Percentiles rank a stretch among this genome's conserved stretches.
phyloP scores from a whole-genome alignment of 345 rosid species.

The Citrus reticulata region DNA sequence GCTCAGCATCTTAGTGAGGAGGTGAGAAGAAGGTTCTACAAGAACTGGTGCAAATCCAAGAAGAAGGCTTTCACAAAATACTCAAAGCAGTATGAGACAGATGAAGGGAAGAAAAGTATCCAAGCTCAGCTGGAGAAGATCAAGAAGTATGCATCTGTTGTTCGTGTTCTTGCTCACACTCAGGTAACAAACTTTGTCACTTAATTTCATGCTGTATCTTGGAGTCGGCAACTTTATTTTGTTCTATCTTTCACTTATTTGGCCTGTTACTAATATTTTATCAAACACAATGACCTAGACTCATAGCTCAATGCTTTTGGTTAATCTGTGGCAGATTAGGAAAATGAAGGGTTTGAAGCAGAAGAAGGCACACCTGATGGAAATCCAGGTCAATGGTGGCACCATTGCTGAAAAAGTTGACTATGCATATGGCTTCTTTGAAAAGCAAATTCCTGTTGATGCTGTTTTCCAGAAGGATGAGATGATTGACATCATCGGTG shows the following conservation, averaged over 20 bases:
- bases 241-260: not conserved
- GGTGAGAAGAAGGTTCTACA: constrained; percentile 75
- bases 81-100: constrained; percentile 49
- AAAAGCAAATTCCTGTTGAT: constrained; percentile 76
- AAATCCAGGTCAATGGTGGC: constrained; percentile 87
- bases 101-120: constrained; percentile 66
- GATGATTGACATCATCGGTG: constrained; percentile 81
- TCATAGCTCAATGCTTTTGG: not conserved
- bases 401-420: constrained; percentile 73
- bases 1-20: constrained; percentile 90
- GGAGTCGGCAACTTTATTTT: not conserved
- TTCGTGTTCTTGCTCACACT: constrained; percentile 85
- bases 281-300: not conserved
- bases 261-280: not conserved
- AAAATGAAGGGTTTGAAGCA: constrained; percentile 90
- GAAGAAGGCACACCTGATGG: constrained; percentile 90
- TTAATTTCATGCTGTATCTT: not conserved
- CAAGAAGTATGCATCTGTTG: constrained; percentile 67
- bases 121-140: constrained; percentile 72
- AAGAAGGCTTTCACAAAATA: constrained; percentile 84
- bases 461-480: constrained; percentile 88
- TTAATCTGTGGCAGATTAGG: constrained; percentile 46
- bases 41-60: constrained; percentile 85
- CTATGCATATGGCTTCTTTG: constrained; percentile 72
- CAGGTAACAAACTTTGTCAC: constrained; percentile 38